phyloP scores from a whole-genome alignment of 306 rosid genomes.

The Gastrolobium bilobum region DNA sequence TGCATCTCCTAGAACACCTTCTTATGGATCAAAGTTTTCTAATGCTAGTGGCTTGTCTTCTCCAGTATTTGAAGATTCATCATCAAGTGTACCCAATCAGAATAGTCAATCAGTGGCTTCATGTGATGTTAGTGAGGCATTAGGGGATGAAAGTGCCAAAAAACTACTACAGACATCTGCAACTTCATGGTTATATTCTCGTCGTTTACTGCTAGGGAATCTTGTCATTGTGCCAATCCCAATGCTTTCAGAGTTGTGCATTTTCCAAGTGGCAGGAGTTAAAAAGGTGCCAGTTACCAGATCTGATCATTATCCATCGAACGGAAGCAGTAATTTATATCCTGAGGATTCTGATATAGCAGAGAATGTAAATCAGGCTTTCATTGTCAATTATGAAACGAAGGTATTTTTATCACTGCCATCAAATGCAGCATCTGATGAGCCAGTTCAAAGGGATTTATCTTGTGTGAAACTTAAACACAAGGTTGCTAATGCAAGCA shows the following conservation, averaged over 20 bases:
- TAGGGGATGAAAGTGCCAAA: constrained; percentile 67
- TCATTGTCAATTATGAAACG: constrained; percentile 62
- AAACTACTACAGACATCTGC: constrained; percentile 65
- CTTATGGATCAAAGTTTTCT: constrained; percentile 59
- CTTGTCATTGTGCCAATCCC: constrained; percentile 69
- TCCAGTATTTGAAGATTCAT: constrained; percentile 57
- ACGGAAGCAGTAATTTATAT: constrained; percentile 46
- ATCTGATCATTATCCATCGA: constrained; percentile 47
- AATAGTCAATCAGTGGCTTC: constrained; percentile 52
- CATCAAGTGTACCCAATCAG: constrained; percentile 46
- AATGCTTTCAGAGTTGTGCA: constrained; percentile 65
- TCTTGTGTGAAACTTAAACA: constrained; percentile 50
- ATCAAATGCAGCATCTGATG: constrained; percentile 57
- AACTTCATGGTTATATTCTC: constrained; percentile 65
- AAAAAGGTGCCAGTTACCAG: constrained; percentile 47
- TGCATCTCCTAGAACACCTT: constrained; percentile 83
- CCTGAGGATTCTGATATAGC: constrained; percentile 50
- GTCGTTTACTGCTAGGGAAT: constrained; percentile 75
- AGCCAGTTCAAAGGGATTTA: constrained; percentile 51
- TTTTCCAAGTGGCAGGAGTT: constrained; percentile 69
- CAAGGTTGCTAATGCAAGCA: constrained; percentile 52
- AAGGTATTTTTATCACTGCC: constrained; percentile 65
- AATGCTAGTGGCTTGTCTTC: constrained; percentile 55
- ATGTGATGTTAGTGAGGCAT: constrained; percentile 63
- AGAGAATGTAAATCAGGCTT: constrained; percentile 57